phyloP scores from a whole-genome alignment of 106 monocot genomes.

The Apostasia shenzhenica region DNA sequence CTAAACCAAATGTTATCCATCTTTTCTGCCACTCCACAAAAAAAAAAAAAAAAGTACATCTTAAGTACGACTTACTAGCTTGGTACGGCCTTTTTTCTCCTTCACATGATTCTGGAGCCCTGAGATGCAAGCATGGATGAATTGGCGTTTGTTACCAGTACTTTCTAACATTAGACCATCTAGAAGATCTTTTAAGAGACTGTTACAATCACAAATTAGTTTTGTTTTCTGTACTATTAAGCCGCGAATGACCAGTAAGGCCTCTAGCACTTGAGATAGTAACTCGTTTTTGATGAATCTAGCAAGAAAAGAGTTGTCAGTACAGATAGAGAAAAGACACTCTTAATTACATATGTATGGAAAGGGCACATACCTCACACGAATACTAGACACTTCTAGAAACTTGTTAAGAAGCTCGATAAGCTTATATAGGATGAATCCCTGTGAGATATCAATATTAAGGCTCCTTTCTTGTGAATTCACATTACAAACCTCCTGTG shows the following conservation, averaged over 20 bases:
- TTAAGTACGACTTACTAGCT: conserved; percentile 44
- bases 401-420: conserved; percentile 92
- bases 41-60: neutral
- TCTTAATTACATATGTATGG: neutral
- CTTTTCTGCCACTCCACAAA: no score
- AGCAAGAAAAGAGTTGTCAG: conserved; percentile 1
- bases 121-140: conserved; percentile 92
- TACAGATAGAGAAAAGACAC: neutral
- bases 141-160: conserved; percentile 80
- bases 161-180: conserved; percentile 91
- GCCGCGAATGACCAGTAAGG: conserved; percentile 91
- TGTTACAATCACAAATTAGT: conserved; percentile 84
- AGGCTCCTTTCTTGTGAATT: conserved; percentile 89
- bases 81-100: conserved; percentile 70
- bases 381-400: conserved; percentile 88
- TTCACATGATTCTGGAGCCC: conserved; percentile 78
- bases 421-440: conserved; percentile 96
- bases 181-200: conserved; percentile 85
- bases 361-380: conserved; percentile 51
- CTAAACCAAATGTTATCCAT: no score
- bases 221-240: conserved; percentile 97
- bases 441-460: conserved; percentile 97
- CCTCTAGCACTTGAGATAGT: conserved; percentile 80
- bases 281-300: conserved; percentile 91
- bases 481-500: conserved; percentile 65